These are phyloP conservation scores for Phytophthora podocarpi DNA, from an alignment of 352 stramenopile genomes.

Conservation along the genomic window DNA sequence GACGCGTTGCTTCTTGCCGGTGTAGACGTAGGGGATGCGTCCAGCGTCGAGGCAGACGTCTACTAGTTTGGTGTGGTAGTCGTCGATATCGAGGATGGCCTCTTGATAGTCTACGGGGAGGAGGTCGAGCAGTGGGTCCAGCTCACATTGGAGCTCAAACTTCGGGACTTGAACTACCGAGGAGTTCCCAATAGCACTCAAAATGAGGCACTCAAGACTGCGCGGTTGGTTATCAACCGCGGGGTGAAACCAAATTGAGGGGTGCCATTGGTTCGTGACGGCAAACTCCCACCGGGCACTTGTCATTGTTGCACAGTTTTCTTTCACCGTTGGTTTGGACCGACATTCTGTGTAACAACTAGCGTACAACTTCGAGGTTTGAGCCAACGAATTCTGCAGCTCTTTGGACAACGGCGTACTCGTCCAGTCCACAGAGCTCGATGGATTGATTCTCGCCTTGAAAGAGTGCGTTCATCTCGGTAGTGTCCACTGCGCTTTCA, in stretches of 20 bases:
- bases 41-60: constrained; percentile 51
- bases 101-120: constrained; percentile 32
- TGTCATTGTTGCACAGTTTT: constrained; percentile 25
- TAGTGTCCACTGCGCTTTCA: constrained; percentile 21
- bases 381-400: constrained; percentile 2
- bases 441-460: constrained; percentile 5
- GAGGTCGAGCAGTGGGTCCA: constrained; percentile 40
- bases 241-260: constrained; percentile 44
- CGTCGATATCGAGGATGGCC: constrained; percentile 25
- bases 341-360: constrained; percentile 5
- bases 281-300: constrained; percentile 32
- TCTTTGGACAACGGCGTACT: neutral
- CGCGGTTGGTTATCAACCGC: constrained; percentile 25
- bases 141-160: constrained; percentile 38
- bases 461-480: constrained; percentile 12
- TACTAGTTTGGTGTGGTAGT: constrained; percentile 32
- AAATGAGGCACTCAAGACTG: constrained; percentile 37
- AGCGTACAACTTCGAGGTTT: constrained; percentile 23
- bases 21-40: constrained; percentile 36
- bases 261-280: constrained; percentile 3
- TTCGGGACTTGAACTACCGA: neutral
- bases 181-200: neutral
- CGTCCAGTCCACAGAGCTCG: neutral
- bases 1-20: constrained; percentile 33
- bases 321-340: neutral